Evolutionary conservation across 371 early-diverging fungal genomes (phyloP), one percentile per base, ranked within the genome.

Genomic region (Mucor ambiguus): DNA sequence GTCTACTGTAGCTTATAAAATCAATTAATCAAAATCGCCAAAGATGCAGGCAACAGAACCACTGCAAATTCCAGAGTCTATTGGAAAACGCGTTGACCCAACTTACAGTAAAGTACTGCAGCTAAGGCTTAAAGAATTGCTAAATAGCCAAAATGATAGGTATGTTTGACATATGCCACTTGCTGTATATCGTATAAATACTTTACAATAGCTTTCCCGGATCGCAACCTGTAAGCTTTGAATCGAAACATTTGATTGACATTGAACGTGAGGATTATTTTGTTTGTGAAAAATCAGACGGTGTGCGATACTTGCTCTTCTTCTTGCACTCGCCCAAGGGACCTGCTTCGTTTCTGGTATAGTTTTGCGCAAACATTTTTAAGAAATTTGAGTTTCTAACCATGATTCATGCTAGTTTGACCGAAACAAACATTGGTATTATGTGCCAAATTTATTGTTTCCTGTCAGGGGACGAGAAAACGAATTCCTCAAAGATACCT

Each of bases 201-300:
- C 37, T 37, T 59, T 52, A 41, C 24, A 35, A 16, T 69, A 90
- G 90, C 33, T 97, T 96, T 79, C 92, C 95, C 66, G 98, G 98
- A 30, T 86, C 93, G 24, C 96, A 95, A 69, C 96, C 96, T 46
- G 89, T 96, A 46, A 78, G 80, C 37, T 93, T 97, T 71, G 86
- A 85, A 38, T 59, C 75, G 12, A 75, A 78, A 24, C 92, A 94
- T 75, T 61, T 96, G 6, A 67, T 73, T 26, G 81, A 82, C 48
- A 82, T 97, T 24, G 79, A 89, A 48, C 75, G 82, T 20, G 90
- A 94, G 71, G 90, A 95, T 72, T 97, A 93, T 74, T 95, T 91
- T 78, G 96, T 94, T 30, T 89, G 90, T 67, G 96, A 96, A 66
- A 95, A 95, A 77, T 90, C 91, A n/a, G 93, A 95, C 72, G 95